Conservation (phyloP, 345 rosid species). For the Populus nigra region DNA sequence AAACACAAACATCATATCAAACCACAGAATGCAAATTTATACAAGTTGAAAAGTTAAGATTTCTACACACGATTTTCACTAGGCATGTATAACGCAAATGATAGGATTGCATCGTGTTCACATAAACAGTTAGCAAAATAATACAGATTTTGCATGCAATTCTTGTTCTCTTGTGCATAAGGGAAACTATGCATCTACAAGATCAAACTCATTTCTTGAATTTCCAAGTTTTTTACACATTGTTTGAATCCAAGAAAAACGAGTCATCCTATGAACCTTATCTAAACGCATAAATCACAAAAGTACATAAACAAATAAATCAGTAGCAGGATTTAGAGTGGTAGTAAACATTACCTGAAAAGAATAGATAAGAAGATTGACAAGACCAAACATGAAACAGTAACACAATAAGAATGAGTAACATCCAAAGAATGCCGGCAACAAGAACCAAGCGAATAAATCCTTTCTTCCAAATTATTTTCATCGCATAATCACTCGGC, state of each 20-base stretch:
- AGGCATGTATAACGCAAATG: background rate
- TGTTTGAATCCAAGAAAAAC: background rate
- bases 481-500: slow-evolving; percentile 48
- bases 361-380: slow-evolving; percentile 64
- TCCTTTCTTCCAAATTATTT: slow-evolving; percentile 64
- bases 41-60: background rate
- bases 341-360: slow-evolving; percentile 55
- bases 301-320: background rate
- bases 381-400: slow-evolving; percentile 88
- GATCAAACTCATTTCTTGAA: background rate
- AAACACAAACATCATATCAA: slow-evolving; percentile 14
- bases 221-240: background rate
- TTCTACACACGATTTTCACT: background rate
- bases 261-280: background rate
- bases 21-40: background rate
- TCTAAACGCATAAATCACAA: background rate
- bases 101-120: background rate
- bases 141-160: background rate
- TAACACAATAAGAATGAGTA: slow-evolving; percentile 65
- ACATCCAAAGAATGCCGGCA: slow-evolving; percentile 80
- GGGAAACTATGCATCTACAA: background rate
- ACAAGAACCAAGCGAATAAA: slow-evolving; percentile 74
- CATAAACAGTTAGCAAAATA: background rate
- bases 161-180: too few species aligned
- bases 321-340: background rate